A percentile compares a stretch with the other conserved stretches of the same genome.
Conservation (phyloP, 805 yeast species). For the Candida andamanensis region DNA sequence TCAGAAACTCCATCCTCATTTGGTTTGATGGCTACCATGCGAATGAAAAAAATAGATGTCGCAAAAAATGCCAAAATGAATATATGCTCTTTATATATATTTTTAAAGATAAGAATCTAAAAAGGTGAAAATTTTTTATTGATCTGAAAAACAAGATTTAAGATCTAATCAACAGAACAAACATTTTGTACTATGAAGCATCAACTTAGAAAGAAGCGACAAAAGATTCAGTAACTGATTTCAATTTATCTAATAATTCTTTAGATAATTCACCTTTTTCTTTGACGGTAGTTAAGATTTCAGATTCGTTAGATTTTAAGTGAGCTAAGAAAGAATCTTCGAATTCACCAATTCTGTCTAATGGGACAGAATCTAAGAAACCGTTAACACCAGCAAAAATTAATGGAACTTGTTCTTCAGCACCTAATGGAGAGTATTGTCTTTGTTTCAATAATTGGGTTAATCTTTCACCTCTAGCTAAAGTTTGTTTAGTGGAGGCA, state of each 20-base stretch:
- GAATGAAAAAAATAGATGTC: neutral
- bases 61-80: slow-evolving; percentile 1
- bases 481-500: slow-evolving; percentile 99
- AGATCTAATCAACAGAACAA: slow-evolving; percentile 2
- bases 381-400: slow-evolving; percentile 99
- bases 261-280: slow-evolving; percentile 85
- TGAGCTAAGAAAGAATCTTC: slow-evolving; percentile 89
- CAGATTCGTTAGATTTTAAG: slow-evolving; percentile 87
- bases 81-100: slow-evolving; percentile 9
- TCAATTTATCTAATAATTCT: slow-evolving; percentile 82
- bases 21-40: too few relatives aligned
- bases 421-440: slow-evolving; percentile 94
- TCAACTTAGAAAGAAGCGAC: slow-evolving; percentile 69
- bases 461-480: slow-evolving; percentile 99
- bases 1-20: slow-evolving; percentile 2
- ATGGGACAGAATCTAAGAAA: slow-evolving; percentile 83
- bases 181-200: too few relatives aligned
- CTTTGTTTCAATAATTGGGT: slow-evolving; percentile 97
- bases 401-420: slow-evolving; percentile 98
- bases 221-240: slow-evolving; percentile 88
- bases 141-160: neutral
- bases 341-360: slow-evolving; percentile 82
- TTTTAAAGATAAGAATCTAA: slow-evolving; percentile 6
- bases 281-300: slow-evolving; percentile 77
- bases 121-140: too few relatives aligned